phyloP scores from a whole-genome alignment of 2,329 filamentous ascomycete genomes.

The Mycosphaerella arachidis region DNA sequence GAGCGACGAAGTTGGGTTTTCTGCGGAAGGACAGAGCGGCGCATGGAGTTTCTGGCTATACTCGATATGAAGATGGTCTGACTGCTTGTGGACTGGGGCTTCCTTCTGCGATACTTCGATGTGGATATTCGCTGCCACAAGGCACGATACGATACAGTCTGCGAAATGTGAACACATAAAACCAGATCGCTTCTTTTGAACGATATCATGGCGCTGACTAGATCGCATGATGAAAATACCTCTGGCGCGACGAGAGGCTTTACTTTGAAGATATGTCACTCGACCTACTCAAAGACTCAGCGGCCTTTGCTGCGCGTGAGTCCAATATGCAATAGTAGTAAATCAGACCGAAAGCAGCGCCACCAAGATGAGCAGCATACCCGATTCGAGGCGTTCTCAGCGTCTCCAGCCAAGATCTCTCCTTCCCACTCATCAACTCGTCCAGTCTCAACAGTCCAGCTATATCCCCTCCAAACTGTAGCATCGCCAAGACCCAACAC shows the following conservation, averaged over 20 bases:
- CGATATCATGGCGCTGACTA: too few species aligned
- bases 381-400: not conserved
- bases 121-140: not conserved
- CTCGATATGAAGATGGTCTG: not conserved
- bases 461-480: not conserved
- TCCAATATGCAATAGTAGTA: slow-evolving; percentile 8
- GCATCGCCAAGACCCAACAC: not conserved
- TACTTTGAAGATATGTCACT: not conserved
- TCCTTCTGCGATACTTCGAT: not conserved
- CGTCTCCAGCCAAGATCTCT: not conserved
- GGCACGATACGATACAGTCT: not conserved
- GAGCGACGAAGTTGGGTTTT: not conserved
- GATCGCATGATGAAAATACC: not conserved
- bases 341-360: slow-evolving; percentile 4
- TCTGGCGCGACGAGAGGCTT: not conserved
- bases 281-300: not conserved
- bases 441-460: slow-evolving; percentile 1
- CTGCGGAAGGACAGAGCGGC: not conserved
- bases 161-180: not conserved
- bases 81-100: not conserved
- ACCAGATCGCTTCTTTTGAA: not conserved
- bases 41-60: not conserved
- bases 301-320: not conserved
- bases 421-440: not conserved
- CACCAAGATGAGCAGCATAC: slow-evolving; percentile 9